Conservation (phyloP, 345 rosid species). For the Populus simonii region DNA sequence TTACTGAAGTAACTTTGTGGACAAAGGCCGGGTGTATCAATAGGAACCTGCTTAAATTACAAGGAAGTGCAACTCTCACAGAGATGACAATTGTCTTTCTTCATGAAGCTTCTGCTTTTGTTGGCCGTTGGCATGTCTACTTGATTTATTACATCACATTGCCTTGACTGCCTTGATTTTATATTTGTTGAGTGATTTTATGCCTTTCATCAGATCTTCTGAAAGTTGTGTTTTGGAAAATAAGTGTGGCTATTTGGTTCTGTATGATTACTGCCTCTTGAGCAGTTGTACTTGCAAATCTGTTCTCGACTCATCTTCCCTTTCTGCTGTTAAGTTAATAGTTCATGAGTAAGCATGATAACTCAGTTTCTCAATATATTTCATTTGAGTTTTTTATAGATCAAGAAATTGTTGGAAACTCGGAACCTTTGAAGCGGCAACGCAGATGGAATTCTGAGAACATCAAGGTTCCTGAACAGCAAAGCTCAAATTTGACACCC, state of each 20-base stretch:
- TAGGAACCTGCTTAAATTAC: neutral
- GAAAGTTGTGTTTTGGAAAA: neutral
- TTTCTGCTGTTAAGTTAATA: neutral
- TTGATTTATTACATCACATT: neutral
- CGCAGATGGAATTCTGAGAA: constrained; percentile 83
- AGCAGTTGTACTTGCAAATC: neutral
- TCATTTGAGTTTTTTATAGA: constrained; percentile 37
- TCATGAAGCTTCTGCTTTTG: neutral
- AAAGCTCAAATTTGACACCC: constrained; percentile 42
- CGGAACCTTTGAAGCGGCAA: constrained; percentile 79
- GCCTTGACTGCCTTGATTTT: neutral
- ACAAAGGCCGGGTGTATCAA: neutral
- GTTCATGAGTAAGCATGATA: neutral
- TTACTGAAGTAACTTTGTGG: neutral
- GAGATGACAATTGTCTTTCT: neutral
- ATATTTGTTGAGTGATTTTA: neutral
- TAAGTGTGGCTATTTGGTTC: neutral
- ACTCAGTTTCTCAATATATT: neutral
- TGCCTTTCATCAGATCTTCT: neutral
- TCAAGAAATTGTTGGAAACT: constrained; percentile 57
- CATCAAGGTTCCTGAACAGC: constrained; percentile 59
- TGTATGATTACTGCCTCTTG: neutral
- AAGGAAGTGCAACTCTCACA: neutral
- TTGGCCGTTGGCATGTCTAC: neutral
- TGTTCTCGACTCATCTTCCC: neutral